phyloP scores from a whole-genome alignment of 805 yeast genomes.

The Nakazawaea anatomiae region DNA sequence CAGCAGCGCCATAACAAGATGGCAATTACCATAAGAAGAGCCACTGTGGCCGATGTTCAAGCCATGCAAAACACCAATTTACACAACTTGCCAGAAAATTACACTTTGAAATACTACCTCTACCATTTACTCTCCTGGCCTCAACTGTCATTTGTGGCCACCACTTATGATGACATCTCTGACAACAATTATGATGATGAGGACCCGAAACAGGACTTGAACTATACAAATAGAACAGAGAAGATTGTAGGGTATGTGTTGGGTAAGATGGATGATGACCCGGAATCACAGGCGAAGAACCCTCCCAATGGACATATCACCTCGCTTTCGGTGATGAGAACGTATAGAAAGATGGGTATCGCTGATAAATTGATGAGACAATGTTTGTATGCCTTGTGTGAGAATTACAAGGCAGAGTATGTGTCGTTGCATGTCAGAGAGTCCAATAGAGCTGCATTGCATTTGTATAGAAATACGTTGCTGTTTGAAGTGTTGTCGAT shows the following conservation, averaged over 20 bases:
- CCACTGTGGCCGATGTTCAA: conserved; percentile 79
- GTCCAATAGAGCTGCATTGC: conserved; percentile 90
- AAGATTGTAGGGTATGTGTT: conserved; percentile 93
- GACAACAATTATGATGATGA: conserved; percentile 19
- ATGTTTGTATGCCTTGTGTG: conserved; percentile 67
- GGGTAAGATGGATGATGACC: conserved; percentile 96
- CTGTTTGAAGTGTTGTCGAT: conserved; percentile 76
- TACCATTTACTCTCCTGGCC: conserved; percentile 97
- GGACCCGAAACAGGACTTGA: conserved; percentile 23
- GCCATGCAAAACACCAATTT: conserved; percentile 95
- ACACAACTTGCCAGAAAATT: conserved; percentile 91
- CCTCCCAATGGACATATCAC: conserved; percentile 90
- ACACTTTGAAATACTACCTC: conserved; percentile 85
- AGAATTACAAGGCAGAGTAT: conserved; percentile 72
- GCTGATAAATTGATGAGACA: conserved; percentile 91
- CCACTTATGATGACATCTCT: conserved; percentile 53
- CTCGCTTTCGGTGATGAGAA: conserved; percentile 89
- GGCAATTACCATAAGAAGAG: conserved; percentile 87
- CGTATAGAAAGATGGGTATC: conserved; percentile 90
- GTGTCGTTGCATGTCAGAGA: conserved; percentile 92
- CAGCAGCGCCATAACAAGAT: conserved; percentile 24
- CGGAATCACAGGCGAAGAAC: conserved; percentile 64
- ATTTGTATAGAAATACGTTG: conserved; percentile 81
- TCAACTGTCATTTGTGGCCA: conserved; percentile 93
- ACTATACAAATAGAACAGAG: conserved; percentile 61